Conservation (phyloP, 345 rosid genomes). For the Nasturtium officinale region DNA sequence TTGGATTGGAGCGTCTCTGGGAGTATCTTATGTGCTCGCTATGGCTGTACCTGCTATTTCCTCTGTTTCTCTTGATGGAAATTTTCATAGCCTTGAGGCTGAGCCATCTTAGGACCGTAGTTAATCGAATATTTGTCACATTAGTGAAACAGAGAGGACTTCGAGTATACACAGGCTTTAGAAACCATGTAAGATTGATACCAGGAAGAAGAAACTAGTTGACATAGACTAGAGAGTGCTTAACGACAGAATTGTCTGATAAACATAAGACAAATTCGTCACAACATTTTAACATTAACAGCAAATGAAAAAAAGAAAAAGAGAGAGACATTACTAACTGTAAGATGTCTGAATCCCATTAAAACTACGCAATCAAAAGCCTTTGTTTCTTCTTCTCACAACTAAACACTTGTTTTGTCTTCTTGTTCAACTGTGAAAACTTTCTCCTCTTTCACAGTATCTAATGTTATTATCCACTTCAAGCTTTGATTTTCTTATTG, state of each 20-base stretch:
- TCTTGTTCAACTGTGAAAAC: slow-evolving; percentile 33
- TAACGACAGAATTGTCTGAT: slow-evolving; percentile 23
- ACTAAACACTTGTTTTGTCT: slow-evolving; percentile 27
- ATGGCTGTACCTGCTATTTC: slow-evolving; percentile 20
- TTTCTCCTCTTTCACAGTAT: slow-evolving; percentile 29
- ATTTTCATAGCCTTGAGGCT: neutral
- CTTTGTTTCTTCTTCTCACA: slow-evolving; percentile 21
- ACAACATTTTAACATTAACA: slow-evolving; percentile 34
- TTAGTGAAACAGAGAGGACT: neutral
- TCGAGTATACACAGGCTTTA: neutral
- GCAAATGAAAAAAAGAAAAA: neutral
- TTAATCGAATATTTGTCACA: neutral
- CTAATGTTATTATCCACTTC: slow-evolving; percentile 36
- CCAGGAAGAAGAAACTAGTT: slow-evolving; percentile 5
- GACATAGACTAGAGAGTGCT: slow-evolving; percentile 26
- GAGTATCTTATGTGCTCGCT: slow-evolving; percentile 7
- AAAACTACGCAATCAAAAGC: slow-evolving; percentile 37
- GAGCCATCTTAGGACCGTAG: slow-evolving; percentile 6
- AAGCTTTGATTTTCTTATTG: slow-evolving; percentile 40
- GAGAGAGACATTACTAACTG: slow-evolving; percentile 29
- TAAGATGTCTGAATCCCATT: slow-evolving; percentile 36
- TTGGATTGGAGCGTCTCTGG: slow-evolving; percentile 1
- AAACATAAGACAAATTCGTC: slow-evolving; percentile 38
- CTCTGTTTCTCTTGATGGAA: slow-evolving; percentile 1
- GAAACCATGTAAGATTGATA: neutral